Evolutionary conservation across 31 red algal species (phyloP).

Genomic region (Asparagopsis taxiformis): DNA sequence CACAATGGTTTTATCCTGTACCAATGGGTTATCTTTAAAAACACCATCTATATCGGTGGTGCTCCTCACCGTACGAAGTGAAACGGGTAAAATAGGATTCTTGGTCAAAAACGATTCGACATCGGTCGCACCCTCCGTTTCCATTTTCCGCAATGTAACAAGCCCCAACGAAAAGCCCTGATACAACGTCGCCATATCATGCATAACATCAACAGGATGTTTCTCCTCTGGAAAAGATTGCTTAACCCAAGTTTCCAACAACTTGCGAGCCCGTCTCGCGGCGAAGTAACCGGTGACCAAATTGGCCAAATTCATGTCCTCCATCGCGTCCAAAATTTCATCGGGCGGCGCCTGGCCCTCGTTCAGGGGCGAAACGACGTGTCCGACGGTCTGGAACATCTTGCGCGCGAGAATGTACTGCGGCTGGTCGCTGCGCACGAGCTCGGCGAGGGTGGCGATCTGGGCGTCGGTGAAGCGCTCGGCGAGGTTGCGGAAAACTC

Average conservation of each 20-base stretch:
- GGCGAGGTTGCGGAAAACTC: not conserved
- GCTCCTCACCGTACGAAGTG: not conserved
- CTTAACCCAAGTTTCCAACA: not conserved
- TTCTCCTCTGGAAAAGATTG: not conserved
- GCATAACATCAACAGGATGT: not conserved
- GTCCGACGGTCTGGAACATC: not conserved
- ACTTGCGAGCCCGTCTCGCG: not conserved
- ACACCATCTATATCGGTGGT: not conserved
- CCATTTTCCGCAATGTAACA: not conserved
- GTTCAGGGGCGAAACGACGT: not conserved
- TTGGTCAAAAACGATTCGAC: not conserved
- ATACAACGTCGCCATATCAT: not conserved
- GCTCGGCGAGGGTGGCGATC: not conserved
- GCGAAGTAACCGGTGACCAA: not conserved
- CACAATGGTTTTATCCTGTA: not conserved
- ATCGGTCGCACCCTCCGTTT: not conserved
- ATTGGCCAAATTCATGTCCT: not conserved
- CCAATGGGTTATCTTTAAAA: not conserved
- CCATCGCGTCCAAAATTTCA: conserved; percentile 1
- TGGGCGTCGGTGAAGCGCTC: not conserved
- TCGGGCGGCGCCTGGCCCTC: not conserved
- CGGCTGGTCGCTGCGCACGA: not conserved
- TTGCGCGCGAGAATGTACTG: not conserved
- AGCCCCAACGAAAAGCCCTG: too few relatives aligned
- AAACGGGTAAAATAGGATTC: conserved; percentile 3